phyloP scores from a whole-genome alignment of 176 grass and related monocot species.

The Cenchrus americanus region DNA sequence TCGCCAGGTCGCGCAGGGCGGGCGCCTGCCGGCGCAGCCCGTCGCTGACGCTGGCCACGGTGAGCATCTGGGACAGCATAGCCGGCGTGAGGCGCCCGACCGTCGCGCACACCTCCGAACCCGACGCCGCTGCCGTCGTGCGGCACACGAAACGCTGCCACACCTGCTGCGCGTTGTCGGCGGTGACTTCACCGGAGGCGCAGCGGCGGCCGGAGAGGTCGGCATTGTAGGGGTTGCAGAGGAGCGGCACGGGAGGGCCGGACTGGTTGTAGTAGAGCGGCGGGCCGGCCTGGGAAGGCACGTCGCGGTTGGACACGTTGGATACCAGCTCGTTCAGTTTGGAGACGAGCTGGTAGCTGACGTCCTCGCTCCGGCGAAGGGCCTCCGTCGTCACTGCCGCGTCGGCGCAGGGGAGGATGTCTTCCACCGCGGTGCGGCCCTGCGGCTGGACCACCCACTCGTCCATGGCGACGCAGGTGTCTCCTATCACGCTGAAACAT shows the following conservation, averaged over 20 bases:
- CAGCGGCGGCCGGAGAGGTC: conserved; percentile 57
- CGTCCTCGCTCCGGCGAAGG: conserved; percentile 57
- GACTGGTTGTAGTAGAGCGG: conserved; percentile 80
- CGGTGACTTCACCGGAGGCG: conserved; percentile 52
- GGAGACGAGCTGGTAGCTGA: conserved; percentile 54
- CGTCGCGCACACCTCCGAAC: conserved; percentile 58
- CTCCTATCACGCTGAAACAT: conserved; percentile 56
- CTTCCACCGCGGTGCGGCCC: conserved; percentile 66
- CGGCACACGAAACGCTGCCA: conserved; percentile 67
- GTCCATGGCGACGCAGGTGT: conserved; percentile 87
- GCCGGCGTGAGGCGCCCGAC: conserved; percentile 67
- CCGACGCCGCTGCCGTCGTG: not conserved
- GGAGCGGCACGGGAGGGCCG: conserved; percentile 59
- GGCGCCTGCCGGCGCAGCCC: conserved; percentile 56
- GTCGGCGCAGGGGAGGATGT: conserved; percentile 87
- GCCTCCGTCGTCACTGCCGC: conserved; percentile 53
- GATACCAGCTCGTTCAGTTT: conserved; percentile 50
- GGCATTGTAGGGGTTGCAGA: conserved; percentile 71
- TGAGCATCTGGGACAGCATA: conserved; percentile 53
- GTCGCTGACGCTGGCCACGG: conserved; percentile 47
- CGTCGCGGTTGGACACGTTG: conserved; percentile 66
- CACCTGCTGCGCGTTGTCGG: conserved; percentile 43
- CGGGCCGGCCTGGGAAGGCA: conserved; percentile 13
- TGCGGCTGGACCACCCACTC: conserved; percentile 71
- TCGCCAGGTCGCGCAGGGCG: conserved; percentile 53